Evolutionary conservation across 148 eudicot species (phyloP).

Genomic region (Salicornia ramosissima): DNA sequence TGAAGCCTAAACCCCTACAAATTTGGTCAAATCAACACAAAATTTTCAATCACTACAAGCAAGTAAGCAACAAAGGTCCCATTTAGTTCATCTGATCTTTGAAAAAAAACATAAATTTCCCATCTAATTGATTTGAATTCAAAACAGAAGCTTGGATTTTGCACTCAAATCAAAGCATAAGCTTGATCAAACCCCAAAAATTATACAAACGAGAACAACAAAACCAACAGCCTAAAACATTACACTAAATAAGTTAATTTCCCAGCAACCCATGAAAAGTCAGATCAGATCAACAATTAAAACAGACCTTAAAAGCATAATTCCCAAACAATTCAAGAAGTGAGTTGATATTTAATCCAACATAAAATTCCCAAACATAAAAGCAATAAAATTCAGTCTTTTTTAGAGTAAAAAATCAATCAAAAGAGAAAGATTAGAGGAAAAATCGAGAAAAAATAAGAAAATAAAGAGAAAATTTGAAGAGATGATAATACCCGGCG

Average conservation of each 20-base stretch:
- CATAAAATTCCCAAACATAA: not conserved
- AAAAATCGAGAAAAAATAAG: not conserved
- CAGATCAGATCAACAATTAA: constrained; percentile 6
- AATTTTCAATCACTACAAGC: not conserved
- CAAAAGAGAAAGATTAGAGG: not conserved
- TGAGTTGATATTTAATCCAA: no score
- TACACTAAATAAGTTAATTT: not conserved
- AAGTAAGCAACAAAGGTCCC: not conserved
- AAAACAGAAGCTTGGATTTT: not conserved
- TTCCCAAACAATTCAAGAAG: not conserved
- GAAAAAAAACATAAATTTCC: not conserved
- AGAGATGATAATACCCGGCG: constrained; percentile 52
- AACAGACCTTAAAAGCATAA: not conserved
- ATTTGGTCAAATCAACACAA: not conserved
- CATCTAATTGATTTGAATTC: not conserved
- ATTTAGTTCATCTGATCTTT: not conserved
- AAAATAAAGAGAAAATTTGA: constrained; percentile 3
- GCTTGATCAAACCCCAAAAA: not conserved
- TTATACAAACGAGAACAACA: not conserved
- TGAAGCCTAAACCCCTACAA: not conserved
- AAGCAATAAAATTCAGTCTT: not conserved
- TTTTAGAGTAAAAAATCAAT: not conserved
- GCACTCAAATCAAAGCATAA: not conserved
- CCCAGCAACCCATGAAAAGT: not conserved
- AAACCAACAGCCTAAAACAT: not conserved